Evolutionary conservation across 1,284 basidiomycete genomes (phyloP).

Genomic region (Cryptococcus maquisensis): DNA sequence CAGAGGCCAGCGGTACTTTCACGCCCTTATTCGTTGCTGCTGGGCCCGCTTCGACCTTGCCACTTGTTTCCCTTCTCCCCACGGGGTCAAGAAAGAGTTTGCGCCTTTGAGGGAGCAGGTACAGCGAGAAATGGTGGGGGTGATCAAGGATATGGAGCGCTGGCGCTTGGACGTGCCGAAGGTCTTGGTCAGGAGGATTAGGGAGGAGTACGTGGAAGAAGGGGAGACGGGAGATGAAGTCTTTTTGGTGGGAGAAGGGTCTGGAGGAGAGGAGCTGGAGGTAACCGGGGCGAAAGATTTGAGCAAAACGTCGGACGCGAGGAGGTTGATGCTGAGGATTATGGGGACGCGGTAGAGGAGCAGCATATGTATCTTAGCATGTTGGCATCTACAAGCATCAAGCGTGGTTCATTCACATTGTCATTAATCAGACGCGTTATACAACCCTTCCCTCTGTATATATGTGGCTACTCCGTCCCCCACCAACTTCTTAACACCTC

Average conservation of each 20-base stretch:
- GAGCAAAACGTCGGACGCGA: neutral
- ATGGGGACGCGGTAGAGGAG: neutral
- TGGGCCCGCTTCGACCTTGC: conserved; percentile 14
- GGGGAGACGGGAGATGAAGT: neutral
- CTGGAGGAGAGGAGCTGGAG: neutral
- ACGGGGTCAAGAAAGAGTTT: neutral
- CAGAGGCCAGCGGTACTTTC: conserved; percentile 14
- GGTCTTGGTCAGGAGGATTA: conserved; percentile 3
- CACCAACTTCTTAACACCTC: conserved; percentile 51
- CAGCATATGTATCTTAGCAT: too few species aligned
- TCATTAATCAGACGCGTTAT: conserved; percentile 31
- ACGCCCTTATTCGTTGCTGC: conserved; percentile 15
- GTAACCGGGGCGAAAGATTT: neutral
- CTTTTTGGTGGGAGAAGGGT: neutral
- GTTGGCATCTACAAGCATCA: neutral
- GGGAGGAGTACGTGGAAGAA: neutral
- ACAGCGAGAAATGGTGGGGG: conserved; percentile 8
- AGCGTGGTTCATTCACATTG: neutral
- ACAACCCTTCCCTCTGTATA: conserved; percentile 56
- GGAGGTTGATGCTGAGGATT: conserved; percentile 5
- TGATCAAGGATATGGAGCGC: conserved; percentile 14
- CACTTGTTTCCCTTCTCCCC: neutral
- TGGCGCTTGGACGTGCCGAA: conserved; percentile 11
- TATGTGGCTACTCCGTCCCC: conserved; percentile 52
- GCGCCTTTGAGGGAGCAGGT: neutral